A percentile compares a stretch with the other conserved stretches of the same genome.
Conservation (phyloP, 768 basidiomycete genomes). For the Naematelia aurantialba region DNA sequence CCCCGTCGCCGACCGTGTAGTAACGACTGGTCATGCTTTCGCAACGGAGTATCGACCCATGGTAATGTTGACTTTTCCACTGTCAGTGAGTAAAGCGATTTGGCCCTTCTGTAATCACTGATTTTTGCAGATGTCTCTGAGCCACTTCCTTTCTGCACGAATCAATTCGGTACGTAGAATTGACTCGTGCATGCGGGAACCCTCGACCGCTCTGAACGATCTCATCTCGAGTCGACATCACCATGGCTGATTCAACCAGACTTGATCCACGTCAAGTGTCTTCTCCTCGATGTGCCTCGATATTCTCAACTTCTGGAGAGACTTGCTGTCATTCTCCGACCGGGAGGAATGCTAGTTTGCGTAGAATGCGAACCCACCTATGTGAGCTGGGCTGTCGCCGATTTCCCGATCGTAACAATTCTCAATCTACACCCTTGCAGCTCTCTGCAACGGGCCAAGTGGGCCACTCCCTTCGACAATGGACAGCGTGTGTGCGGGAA, state of each 20-base stretch:
- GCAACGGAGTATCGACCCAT: slow-evolving; percentile 7
- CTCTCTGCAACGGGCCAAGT: slow-evolving; percentile 2
- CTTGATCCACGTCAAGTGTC: slow-evolving; percentile 43
- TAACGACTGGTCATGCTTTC: slow-evolving; percentile 28
- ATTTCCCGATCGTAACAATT: too few species aligned
- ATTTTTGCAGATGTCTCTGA: slow-evolving; percentile 25
- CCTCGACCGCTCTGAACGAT: too few species aligned
- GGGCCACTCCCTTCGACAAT: slow-evolving; percentile 7
- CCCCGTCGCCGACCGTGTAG: slow-evolving; percentile 9
- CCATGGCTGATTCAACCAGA: slow-evolving; percentile 20
- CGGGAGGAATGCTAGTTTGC: slow-evolving; percentile 40
- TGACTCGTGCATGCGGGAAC: too few species aligned
- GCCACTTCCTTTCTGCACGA: slow-evolving; percentile 29
- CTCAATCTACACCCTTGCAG: background rate
- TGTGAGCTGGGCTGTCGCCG: slow-evolving; percentile 17
- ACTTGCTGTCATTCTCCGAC: slow-evolving; percentile 35
- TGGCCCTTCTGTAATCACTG: background rate
- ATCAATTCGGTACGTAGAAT: slow-evolving; percentile 25
- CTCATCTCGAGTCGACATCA: too few species aligned
- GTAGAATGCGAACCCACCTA: slow-evolving; percentile 37
- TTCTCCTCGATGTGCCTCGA: slow-evolving; percentile 26
- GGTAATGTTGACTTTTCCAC: slow-evolving; percentile 42
- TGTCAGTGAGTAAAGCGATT: slow-evolving; percentile 19
- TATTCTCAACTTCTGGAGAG: slow-evolving; percentile 38
- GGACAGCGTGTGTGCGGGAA: slow-evolving; percentile 23